phyloP scores from a whole-genome alignment of 116 monocot genomes.

The Thalassia testudinum region DNA sequence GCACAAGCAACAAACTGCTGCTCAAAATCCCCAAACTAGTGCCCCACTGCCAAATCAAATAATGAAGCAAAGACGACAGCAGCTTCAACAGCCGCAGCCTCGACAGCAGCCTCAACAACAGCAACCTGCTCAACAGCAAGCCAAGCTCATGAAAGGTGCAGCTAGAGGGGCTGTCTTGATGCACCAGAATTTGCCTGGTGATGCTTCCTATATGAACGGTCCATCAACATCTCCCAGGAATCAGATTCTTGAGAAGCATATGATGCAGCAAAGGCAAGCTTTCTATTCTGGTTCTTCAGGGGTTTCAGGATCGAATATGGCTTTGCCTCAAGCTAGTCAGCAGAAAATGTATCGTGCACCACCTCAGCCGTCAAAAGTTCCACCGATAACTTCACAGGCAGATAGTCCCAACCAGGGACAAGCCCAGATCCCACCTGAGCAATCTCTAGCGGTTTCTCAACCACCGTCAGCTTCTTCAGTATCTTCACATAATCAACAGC shows the following conservation, averaged over 20 bases:
- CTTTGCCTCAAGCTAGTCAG: slow-evolving; percentile 27
- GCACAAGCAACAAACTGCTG: slow-evolving; percentile 30
- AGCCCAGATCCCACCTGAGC: slow-evolving; percentile 22
- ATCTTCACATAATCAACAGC: slow-evolving; percentile 31
- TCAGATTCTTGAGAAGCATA: slow-evolving; percentile 40
- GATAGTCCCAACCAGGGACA: slow-evolving; percentile 30
- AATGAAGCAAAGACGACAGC: slow-evolving; percentile 44
- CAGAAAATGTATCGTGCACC: slow-evolving; percentile 25
- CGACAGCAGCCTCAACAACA: slow-evolving; percentile 20
- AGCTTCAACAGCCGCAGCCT: slow-evolving; percentile 23
- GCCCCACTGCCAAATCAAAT: slow-evolving; percentile 20
- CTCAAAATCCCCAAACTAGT: slow-evolving; percentile 22
- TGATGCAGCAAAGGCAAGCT: slow-evolving; percentile 33
- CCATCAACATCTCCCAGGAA: slow-evolving; percentile 17
- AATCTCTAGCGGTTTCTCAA: slow-evolving; percentile 23
- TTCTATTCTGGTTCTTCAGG: slow-evolving; percentile 17
- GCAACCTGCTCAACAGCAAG: slow-evolving; percentile 29
- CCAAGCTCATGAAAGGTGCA: slow-evolving; percentile 43
- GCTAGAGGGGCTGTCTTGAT: slow-evolving; percentile 45
- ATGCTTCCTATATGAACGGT: slow-evolving; percentile 34
- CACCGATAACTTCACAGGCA: slow-evolving; percentile 22
- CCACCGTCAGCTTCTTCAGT: slow-evolving; percentile 21
- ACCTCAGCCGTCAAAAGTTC: slow-evolving; percentile 21
- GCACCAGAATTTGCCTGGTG: slow-evolving; percentile 44
- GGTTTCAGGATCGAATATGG: slow-evolving; percentile 15